These are phyloP conservation scores for Solanum bulbocastanum DNA, from an alignment of 257 asterid species.

Conservation along the genomic window DNA sequence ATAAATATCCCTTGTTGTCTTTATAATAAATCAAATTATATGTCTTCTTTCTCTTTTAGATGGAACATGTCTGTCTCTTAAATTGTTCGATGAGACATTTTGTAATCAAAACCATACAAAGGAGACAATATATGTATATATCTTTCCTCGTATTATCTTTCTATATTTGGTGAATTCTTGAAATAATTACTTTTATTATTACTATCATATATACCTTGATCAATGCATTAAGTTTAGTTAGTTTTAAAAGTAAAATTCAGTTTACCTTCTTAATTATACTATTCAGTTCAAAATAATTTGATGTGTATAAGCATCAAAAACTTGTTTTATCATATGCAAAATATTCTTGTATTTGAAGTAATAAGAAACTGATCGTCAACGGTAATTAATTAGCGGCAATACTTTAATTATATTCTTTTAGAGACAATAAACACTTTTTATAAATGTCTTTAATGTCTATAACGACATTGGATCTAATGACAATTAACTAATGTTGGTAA, in stretches of 20 bases:
- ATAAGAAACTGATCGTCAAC: too few relatives aligned
- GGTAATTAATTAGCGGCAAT: too few relatives aligned
- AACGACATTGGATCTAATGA: too few relatives aligned
- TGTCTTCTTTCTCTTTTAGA: neutral
- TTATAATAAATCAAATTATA: neutral
- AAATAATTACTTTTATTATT: neutral
- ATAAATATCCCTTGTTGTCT: neutral
- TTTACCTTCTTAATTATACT: neutral
- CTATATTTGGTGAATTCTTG: neutral
- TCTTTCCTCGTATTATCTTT: neutral
- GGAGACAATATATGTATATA: neutral
- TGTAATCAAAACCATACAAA: neutral
- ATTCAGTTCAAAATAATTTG: neutral
- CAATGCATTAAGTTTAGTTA: neutral
- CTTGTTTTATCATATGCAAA: neutral
- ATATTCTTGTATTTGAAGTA: too few relatives aligned
- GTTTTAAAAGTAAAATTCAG: too few relatives aligned
- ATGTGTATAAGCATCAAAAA: neutral
- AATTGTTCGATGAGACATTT: neutral
- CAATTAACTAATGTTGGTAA: too few relatives aligned
- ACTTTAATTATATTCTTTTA: too few relatives aligned
- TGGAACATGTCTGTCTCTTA: neutral
- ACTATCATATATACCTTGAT: neutral
- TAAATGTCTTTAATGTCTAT: too few relatives aligned
- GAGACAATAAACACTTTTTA: neutral